A percentile compares a stretch with the other conserved stretches of the same genome.
Conservation (phyloP, 2,329 filamentous ascomycete genomes). For the Whalleya microplaca region DNA sequence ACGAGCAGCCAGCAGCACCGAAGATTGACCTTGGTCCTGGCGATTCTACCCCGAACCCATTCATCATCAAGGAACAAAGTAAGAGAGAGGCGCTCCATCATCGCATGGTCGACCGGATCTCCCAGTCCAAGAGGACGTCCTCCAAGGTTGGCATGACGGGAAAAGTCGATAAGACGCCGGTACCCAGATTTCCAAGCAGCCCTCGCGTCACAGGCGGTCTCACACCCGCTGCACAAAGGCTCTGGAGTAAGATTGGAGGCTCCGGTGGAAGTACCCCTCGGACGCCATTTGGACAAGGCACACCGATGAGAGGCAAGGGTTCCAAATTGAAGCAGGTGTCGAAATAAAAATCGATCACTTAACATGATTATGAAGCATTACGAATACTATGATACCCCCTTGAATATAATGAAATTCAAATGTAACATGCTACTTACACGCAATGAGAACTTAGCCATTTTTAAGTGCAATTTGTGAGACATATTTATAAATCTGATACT, state of each 20-base stretch:
- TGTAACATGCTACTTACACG: no score
- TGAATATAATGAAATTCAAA: neutral
- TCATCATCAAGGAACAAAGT: slow-evolving; percentile 75
- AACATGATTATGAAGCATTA: slow-evolving; percentile 7
- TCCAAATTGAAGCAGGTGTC: slow-evolving; percentile 41
- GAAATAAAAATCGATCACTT: neutral
- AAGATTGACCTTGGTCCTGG: slow-evolving; percentile 61
- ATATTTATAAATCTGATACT: no score
- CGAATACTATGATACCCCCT: slow-evolving; percentile 28
- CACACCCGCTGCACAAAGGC: slow-evolving; percentile 74
- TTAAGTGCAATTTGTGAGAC: no score
- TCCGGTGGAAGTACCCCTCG: slow-evolving; percentile 38
- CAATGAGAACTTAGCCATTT: no score
- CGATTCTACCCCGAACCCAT: slow-evolving; percentile 74
- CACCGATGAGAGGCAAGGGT: slow-evolving; percentile 42
- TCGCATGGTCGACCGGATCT: slow-evolving; percentile 81
- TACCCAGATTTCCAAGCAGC: slow-evolving; percentile 72
- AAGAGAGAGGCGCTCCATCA: slow-evolving; percentile 82
- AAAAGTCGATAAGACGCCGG: slow-evolving; percentile 61
- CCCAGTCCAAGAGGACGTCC: slow-evolving; percentile 69
- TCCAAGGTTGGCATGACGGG: slow-evolving; percentile 63
- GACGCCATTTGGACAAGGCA: slow-evolving; percentile 46
- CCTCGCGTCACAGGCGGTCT: slow-evolving; percentile 60
- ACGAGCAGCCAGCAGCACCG: slow-evolving; percentile 45
- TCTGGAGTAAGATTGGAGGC: slow-evolving; percentile 65